Percentiles rank a stretch among this genome's conserved stretches.
phyloP scores from a whole-genome alignment of 2,329 filamentous ascomycete genomes.

The Malbranchea zuffiana region DNA sequence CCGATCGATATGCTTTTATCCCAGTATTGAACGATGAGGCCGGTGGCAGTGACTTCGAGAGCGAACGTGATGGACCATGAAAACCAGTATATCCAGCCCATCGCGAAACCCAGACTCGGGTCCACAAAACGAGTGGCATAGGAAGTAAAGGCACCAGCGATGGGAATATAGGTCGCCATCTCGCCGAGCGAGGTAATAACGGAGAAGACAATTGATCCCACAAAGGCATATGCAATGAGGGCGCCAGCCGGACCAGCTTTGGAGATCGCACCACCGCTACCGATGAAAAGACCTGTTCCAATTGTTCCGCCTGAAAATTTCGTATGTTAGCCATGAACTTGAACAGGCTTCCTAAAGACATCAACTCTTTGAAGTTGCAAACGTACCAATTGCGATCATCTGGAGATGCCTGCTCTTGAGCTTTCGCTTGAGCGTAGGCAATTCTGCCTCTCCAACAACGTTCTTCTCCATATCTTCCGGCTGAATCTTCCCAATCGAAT shows the following conservation, averaged over 20 bases:
- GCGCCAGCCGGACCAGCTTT: conserved; percentile 55
- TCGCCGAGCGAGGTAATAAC: conserved; percentile 59
- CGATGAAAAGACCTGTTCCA: conserved; percentile 62
- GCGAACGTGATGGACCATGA: conserved; percentile 63
- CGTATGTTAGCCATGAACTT: not conserved
- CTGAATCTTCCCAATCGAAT: not conserved
- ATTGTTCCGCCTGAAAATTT: conserved; percentile 47
- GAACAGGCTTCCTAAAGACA: not conserved
- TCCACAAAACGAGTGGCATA: conserved; percentile 68
- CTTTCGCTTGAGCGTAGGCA: conserved; percentile 56
- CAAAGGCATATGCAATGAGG: conserved; percentile 57
- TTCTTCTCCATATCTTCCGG: conserved; percentile 28
- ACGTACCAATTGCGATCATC: conserved; percentile 80
- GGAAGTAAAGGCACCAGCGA: conserved; percentile 63
- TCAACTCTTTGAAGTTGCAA: not conserved
- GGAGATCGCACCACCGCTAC: conserved; percentile 52
- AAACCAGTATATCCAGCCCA: conserved; percentile 80
- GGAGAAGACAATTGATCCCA: conserved; percentile 62
- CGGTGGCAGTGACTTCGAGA: conserved; percentile 60
- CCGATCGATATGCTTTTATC: conserved; percentile 50
- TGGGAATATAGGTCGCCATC: conserved; percentile 68
- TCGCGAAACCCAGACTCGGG: conserved; percentile 60
- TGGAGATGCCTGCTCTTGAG: conserved; percentile 82
- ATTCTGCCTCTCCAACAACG: conserved; percentile 49
- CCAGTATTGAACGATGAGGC: conserved; percentile 70